These are phyloP conservation scores for Linum tenue DNA, from an alignment of 345 rosid species.

Conservation along the genomic window DNA sequence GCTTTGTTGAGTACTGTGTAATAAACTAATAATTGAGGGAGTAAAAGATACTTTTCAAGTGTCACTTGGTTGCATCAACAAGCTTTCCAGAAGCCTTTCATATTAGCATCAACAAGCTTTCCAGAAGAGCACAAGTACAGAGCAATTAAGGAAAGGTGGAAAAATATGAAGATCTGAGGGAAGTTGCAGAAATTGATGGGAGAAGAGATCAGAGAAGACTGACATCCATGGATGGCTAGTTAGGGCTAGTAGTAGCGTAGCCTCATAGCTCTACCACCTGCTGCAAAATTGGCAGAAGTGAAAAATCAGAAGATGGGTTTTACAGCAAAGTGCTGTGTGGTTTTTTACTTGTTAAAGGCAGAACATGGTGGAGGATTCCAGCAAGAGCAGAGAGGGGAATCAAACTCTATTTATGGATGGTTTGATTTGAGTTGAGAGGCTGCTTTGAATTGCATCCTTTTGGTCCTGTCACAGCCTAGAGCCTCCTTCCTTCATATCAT, in stretches of 20 bases:
- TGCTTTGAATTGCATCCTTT: background rate
- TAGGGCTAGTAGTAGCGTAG: background rate
- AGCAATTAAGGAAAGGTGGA: background rate
- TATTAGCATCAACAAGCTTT: no score
- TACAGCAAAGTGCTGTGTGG: no score
- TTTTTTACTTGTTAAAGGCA: constrained; percentile 8
- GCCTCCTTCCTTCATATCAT: background rate
- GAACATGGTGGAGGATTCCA: background rate
- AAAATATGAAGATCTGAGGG: background rate
- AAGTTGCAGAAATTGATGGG: constrained; percentile 27
- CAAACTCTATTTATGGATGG: constrained; percentile 6
- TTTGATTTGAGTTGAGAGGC: constrained; percentile 8
- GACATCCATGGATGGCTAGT: no score
- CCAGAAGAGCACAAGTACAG: no score
- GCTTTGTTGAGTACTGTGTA: no score
- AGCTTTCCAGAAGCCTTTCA: no score
- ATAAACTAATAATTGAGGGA: no score
- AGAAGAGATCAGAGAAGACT: background rate
- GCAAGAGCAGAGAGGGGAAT: background rate
- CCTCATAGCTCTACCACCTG: background rate
- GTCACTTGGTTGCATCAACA: no score
- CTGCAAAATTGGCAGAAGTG: background rate
- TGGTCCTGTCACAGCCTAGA: background rate
- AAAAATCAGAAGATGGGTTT: no score
- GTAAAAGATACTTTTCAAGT: no score